Evolutionary conservation across 2,329 filamentous ascomycete species (phyloP).

Genomic region (Daldinia sp.): DNA sequence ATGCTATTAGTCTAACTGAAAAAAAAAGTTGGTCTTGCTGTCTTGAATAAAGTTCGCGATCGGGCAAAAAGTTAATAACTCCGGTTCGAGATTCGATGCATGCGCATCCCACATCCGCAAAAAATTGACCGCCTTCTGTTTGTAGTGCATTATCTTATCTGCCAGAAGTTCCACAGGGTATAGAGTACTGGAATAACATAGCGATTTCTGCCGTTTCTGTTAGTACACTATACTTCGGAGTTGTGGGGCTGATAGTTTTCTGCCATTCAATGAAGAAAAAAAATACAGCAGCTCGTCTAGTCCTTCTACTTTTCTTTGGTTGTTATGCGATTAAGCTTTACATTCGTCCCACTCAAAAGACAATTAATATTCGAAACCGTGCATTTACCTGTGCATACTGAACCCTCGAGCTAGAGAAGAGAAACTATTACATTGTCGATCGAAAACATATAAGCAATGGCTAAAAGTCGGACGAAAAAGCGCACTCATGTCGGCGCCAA

Average conservation of each 20-base stretch:
- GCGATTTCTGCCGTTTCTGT: not conserved
- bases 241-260: slow-evolving; percentile 24
- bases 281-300: slow-evolving; percentile 26
- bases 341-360: not conserved
- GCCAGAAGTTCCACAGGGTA: slow-evolving; percentile 10
- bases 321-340: slow-evolving; percentile 1
- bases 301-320: slow-evolving; percentile 11
- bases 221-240: slow-evolving; percentile 24
- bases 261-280: slow-evolving; percentile 29
- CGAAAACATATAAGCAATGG: slow-evolving; percentile 67
- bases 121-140: slow-evolving; percentile 37
- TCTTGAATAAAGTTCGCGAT: slow-evolving; percentile 8
- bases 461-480: slow-evolving; percentile 85
- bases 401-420: not conserved
- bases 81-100: slow-evolving; percentile 1
- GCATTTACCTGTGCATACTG: not conserved
- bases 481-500: slow-evolving; percentile 82
- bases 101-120: slow-evolving; percentile 35
- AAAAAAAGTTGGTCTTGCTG: not conserved
- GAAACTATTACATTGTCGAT: not conserved
- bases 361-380: not conserved
- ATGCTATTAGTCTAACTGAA: not conserved
- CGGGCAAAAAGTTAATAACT: slow-evolving; percentile 7
- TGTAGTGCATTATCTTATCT: slow-evolving; percentile 35
- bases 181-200: slow-evolving; percentile 3